Conservation (phyloP, 2,329 filamentous ascomycete species). For the Thielaviopsis populi region DNA sequence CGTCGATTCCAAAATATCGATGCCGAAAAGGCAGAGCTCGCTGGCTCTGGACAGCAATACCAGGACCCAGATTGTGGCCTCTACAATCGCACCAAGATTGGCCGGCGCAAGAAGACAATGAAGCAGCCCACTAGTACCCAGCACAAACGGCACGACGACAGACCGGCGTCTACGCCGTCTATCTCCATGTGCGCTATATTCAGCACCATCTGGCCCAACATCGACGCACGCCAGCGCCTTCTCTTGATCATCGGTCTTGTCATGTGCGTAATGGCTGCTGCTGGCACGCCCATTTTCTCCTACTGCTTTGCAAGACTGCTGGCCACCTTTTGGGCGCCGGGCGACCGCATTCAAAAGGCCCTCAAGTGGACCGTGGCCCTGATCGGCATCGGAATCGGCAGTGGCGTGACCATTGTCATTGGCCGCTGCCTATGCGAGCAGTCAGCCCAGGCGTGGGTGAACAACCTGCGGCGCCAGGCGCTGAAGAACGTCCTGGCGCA, state of each 20-base stretch:
- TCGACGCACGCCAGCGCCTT: constrained; percentile 37
- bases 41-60: not conserved
- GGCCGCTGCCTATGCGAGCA: constrained; percentile 59
- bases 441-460: constrained; percentile 62
- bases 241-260: constrained; percentile 46
- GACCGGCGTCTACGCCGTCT: not conserved
- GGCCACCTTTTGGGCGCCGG: constrained; percentile 46
- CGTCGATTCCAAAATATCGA: not conserved
- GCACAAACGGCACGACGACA: not conserved
- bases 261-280: constrained; percentile 48
- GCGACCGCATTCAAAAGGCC: constrained; percentile 34
- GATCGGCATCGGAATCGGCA: constrained; percentile 49
- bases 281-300: constrained; percentile 58
- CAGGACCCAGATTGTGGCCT: too few species aligned
- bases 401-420: constrained; percentile 49
- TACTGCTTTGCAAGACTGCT: constrained; percentile 61
- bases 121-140: not conserved
- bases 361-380: constrained; percentile 56
- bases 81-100: not conserved
- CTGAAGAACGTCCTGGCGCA: constrained; percentile 59
- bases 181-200: constrained; percentile 32
- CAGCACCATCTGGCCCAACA: constrained; percentile 52
- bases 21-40: not conserved
- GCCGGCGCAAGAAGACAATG: not conserved
- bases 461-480: constrained; percentile 51